Base-by-base conservation (phyloP, 2,329 filamentous ascomycete genomes). In the Alternaria ethzedia region DNA sequence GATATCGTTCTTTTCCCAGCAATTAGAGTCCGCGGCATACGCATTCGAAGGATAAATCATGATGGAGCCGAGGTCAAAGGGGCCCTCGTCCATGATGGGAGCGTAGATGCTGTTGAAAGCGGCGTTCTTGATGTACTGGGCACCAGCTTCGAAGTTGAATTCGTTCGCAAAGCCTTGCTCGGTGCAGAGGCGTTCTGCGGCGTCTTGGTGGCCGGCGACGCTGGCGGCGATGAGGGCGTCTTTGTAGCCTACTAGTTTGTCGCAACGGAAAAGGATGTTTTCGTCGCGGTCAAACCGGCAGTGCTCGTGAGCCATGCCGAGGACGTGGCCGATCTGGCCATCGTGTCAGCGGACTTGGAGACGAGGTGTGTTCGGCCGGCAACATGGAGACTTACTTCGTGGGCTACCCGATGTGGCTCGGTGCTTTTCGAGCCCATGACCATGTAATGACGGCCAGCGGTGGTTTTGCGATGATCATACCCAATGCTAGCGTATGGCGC, bases 241-340 rank as follows among this genome's bases (percentile, higher is more conserved):
- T 12, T 51, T 21, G 30, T 44, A 61, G 20, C 46, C 52, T 36
- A 20, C 8, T 11, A 60, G 15, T 11, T 57, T 60, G 10, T 49
- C 13, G 51, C 61, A 61, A 3, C 57, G 50, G 45, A 50, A 60
- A 21, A 57, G 11, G 9, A 64, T 36, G 32, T 45, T 54, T 7
- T 51, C 30, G 41, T 64, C 46, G 17, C 57, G 36, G 44, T 61
- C 46, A 17, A 26, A 12, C 15, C 51, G 55, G 21, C 26, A 36
- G 11, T 63, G 61, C 23, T 63, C 61, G 25, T 59, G 61, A 7
- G 54, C 44, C 61, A 63, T 63, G 6, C 61, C 61, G 3, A 63
- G 25, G 25, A 59, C 56, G 20, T 47, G 45, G 15, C 45, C 41
- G 41, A 44, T 44, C 52, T 44, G 7, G 23, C 13, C 3, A 0